Evolutionary conservation across 2,329 filamentous ascomycete genomes (phyloP).

Genomic region (Phoma sp.): DNA sequence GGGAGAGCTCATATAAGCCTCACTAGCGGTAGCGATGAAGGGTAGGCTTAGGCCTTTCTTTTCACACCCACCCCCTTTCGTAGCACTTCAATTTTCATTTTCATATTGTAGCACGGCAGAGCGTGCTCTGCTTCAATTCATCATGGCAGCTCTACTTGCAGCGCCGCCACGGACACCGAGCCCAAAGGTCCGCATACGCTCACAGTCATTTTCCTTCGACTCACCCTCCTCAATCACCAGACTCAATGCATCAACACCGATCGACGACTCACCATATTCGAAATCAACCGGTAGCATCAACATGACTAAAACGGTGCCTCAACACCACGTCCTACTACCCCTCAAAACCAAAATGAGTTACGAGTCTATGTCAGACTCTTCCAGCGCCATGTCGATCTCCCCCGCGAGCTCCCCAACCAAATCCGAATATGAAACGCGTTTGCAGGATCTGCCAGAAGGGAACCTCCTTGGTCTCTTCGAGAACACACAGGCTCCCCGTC

Average conservation of each 20-base stretch:
- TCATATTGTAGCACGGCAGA: neutral
- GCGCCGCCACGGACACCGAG: conserved; percentile 42
- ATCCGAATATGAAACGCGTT: conserved; percentile 15
- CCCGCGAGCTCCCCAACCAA: conserved; percentile 34
- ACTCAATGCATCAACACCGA: conserved; percentile 36
- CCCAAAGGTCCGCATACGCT: conserved; percentile 46
- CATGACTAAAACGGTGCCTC: conserved; percentile 15
- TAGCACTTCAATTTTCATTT: neutral
- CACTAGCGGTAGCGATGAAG: conserved; percentile 1
- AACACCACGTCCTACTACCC: conserved; percentile 33
- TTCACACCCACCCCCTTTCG: neutral
- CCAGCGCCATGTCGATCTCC: conserved; percentile 26
- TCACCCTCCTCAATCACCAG: conserved; percentile 43
- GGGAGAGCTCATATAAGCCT: conserved; percentile 26
- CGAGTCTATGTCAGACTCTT: conserved; percentile 35
- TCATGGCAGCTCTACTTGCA: conserved; percentile 30
- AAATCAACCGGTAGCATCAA: conserved; percentile 43
- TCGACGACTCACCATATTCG: conserved; percentile 44
- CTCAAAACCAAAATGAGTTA: conserved; percentile 44
- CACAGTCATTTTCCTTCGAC: conserved; percentile 41
- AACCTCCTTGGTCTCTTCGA: conserved; percentile 12
- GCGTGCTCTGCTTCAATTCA: neutral
- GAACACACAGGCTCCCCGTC: neutral
- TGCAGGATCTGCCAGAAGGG: conserved; percentile 1
- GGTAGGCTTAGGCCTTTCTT: conserved; percentile 18